Conservation (phyloP, 2,329 filamentous ascomycete genomes). For the Beauveria brongniartii region DNA sequence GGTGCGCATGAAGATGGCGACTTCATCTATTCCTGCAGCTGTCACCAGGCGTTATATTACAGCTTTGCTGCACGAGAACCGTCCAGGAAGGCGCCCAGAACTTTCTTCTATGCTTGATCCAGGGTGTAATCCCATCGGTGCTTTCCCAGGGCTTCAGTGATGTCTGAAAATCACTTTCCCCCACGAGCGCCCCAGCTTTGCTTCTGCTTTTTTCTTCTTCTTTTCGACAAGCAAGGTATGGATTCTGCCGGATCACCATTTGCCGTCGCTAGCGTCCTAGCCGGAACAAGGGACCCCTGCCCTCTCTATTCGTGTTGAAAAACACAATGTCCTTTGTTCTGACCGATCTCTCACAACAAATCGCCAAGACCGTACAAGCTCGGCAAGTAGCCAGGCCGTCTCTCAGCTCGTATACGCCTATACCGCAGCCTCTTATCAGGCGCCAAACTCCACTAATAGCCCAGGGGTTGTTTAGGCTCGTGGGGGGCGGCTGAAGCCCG, state of each 20-base stretch:
- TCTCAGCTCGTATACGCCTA: neutral
- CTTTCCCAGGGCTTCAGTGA: neutral
- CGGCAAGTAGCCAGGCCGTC: too few species aligned
- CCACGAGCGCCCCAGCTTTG: neutral
- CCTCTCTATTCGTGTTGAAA: neutral
- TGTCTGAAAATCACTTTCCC: neutral
- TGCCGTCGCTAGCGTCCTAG: neutral
- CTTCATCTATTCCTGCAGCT: neutral
- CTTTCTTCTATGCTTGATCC: neutral
- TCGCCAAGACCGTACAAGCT: neutral
- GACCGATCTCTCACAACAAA: neutral
- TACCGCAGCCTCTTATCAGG: too few species aligned
- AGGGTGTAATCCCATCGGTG: neutral
- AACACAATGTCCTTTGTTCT: neutral
- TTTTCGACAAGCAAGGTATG: neutral
- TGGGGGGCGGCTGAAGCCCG: neutral
- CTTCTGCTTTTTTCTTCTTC: neutral
- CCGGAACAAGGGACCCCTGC: neutral
- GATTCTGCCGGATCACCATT: constrained; percentile 8
- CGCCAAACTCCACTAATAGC: too few species aligned
- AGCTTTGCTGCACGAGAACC: neutral
- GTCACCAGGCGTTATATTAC: neutral
- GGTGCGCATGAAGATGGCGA: neutral
- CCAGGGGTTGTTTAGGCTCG: too few species aligned
- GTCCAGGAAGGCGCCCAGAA: neutral